Evolutionary conservation across 768 basidiomycete genomes (phyloP).

Genomic region (Xanthoconium purpureum): DNA sequence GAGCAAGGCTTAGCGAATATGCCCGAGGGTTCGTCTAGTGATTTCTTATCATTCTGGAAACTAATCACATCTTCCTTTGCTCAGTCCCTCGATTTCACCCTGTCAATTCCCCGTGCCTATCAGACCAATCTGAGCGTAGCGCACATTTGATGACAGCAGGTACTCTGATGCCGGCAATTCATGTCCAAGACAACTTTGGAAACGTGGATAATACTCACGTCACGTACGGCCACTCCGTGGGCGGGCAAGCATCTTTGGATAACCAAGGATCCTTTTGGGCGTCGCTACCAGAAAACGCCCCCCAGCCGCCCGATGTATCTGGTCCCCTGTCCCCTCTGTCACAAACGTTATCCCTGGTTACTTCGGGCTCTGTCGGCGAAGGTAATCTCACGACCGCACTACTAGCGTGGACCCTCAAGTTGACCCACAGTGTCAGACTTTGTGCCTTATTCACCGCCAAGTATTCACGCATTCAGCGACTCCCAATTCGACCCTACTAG

Average conservation of each 20-base stretch:
- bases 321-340: neutral
- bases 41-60: neutral
- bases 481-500: neutral
- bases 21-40: neutral
- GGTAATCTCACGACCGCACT: neutral
- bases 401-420: neutral
- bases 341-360: neutral
- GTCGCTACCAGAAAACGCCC: neutral
- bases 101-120: neutral
- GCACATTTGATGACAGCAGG: neutral
- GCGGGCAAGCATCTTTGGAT: neutral
- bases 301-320: neutral
- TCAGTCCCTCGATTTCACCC: neutral
- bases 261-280: neutral
- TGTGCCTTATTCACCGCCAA: neutral
- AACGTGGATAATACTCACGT: neutral
- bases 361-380: neutral
- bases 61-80: neutral
- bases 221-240: neutral
- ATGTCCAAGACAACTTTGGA: neutral
- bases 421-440: neutral
- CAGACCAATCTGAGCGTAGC: neutral
- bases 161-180: neutral
- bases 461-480: neutral
- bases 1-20: neutral